Conservation (phyloP, 192 early-diverging fungal species). For the Gigaspora rosea region DNA sequence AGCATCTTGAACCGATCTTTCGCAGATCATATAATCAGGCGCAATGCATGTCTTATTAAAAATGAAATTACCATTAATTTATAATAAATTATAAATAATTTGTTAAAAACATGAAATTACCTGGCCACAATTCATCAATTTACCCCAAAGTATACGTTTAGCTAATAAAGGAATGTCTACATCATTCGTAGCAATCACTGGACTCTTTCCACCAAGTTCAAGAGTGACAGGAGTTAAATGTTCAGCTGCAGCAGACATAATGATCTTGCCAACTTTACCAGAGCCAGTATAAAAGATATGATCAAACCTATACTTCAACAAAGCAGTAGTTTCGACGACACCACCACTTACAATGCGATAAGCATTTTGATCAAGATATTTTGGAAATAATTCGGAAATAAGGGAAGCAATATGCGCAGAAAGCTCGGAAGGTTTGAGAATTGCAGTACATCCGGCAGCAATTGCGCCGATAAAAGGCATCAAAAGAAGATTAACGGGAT, state of each 20-base stretch:
- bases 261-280: slow-evolving; percentile 74
- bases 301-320: slow-evolving; percentile 83
- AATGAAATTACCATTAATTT: slow-evolving; percentile 3
- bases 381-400: slow-evolving; percentile 63
- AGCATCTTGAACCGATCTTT: slow-evolving; percentile 43
- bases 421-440: slow-evolving; percentile 89
- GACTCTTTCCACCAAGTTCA: slow-evolving; percentile 93
- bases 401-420: slow-evolving; percentile 62
- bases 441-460: slow-evolving; percentile 84
- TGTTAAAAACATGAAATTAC: slow-evolving; percentile 35
- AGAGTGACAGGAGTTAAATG: slow-evolving; percentile 86
- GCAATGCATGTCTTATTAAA: slow-evolving; percentile 70
- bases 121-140: slow-evolving; percentile 87
- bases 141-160: slow-evolving; percentile 78
- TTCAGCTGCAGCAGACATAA: slow-evolving; percentile 83
- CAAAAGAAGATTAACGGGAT: slow-evolving; percentile 62
- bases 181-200: slow-evolving; percentile 67
- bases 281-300: slow-evolving; percentile 95
- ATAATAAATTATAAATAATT: neutral
- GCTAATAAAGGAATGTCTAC: slow-evolving; percentile 64
- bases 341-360: slow-evolving; percentile 77
- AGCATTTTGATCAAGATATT: slow-evolving; percentile 71
- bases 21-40: slow-evolving; percentile 73
- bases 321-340: slow-evolving; percentile 66
- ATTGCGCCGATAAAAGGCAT: slow-evolving; percentile 80